Conservation (phyloP, 2,329 filamentous ascomycete species). For the Teratosphaeria nubilosa region DNA sequence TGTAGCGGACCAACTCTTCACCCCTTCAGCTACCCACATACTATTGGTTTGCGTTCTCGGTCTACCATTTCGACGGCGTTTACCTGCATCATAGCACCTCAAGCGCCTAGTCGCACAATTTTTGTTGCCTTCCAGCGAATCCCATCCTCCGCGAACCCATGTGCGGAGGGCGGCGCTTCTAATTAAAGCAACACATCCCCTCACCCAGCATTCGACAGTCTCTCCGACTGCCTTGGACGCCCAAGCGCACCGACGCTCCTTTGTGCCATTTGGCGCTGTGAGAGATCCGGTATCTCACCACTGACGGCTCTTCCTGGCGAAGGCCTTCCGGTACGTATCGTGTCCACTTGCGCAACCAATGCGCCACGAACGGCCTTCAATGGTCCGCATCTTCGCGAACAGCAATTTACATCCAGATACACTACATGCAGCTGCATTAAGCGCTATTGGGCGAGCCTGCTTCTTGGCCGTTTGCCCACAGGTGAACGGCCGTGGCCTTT, state of each 20-base stretch:
- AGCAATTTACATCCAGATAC: background rate
- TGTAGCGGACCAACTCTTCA: background rate
- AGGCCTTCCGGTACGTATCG: slow-evolving; percentile 23
- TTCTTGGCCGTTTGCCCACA: background rate
- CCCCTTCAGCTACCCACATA: background rate
- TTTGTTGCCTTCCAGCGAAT: slow-evolving; percentile 1
- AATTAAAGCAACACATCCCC: slow-evolving; percentile 16
- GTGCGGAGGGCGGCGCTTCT: slow-evolving; percentile 17
- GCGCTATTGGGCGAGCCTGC: slow-evolving; percentile 6
- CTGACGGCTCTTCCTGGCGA: slow-evolving; percentile 23
- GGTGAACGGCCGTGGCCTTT: background rate
- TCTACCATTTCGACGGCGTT: slow-evolving; percentile 1
- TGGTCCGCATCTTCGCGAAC: background rate
- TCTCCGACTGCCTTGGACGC: slow-evolving; percentile 10
- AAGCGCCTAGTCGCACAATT: slow-evolving; percentile 1
- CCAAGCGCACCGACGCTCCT: slow-evolving; percentile 15
- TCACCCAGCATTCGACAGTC: slow-evolving; percentile 7
- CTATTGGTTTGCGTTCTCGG: background rate
- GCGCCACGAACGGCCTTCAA: slow-evolving; percentile 1
- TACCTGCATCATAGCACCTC: slow-evolving; percentile 7
- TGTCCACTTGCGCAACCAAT: slow-evolving; percentile 7
- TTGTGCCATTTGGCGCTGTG: slow-evolving; percentile 20
- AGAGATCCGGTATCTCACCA: slow-evolving; percentile 25
- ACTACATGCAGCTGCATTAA: slow-evolving; percentile 4
- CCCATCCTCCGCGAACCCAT: slow-evolving; percentile 14